Evolutionary conservation across 129 eudicot genomes (phyloP).

Genomic region (Chrysanthemum makinoi): DNA sequence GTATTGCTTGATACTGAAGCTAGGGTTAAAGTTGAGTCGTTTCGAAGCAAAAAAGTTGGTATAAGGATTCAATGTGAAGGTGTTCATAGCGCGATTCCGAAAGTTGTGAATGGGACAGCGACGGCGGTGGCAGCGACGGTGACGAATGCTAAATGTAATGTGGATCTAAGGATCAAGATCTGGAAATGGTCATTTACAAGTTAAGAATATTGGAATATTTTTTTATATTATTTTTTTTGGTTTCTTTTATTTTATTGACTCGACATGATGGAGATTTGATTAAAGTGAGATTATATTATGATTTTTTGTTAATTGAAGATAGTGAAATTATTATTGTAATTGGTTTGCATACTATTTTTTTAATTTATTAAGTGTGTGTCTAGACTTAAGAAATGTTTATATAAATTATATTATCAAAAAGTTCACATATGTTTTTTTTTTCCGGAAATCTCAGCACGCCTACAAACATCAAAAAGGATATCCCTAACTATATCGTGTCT

Average conservation of each 20-base stretch:
- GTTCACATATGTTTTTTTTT: too few relatives aligned
- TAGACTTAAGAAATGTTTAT: slow-evolving; percentile 23
- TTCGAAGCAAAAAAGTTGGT: slow-evolving; percentile 59
- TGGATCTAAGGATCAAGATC: slow-evolving; percentile 90
- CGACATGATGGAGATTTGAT: slow-evolving; percentile 13
- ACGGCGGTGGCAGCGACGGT: slow-evolving; percentile 47
- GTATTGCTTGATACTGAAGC: slow-evolving; percentile 60
- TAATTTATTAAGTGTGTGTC: slow-evolving; percentile 11
- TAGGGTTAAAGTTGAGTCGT: slow-evolving; percentile 56
- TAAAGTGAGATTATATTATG: slow-evolving; percentile 10
- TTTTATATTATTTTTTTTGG: not conserved
- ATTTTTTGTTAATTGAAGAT: slow-evolving; percentile 19
- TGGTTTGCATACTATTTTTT: slow-evolving; percentile 16
- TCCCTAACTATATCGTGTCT: too few relatives aligned
- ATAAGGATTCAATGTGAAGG: slow-evolving; percentile 70
- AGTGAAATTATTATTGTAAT: slow-evolving; percentile 19
- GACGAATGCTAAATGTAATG: slow-evolving; percentile 66
- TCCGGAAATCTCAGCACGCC: too few relatives aligned
- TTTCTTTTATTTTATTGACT: not conserved
- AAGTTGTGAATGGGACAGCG: slow-evolving; percentile 23
- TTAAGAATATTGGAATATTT: slow-evolving; percentile 11
- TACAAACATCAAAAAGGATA: too few relatives aligned
- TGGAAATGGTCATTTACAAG: slow-evolving; percentile 75
- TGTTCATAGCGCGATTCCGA: slow-evolving; percentile 57
- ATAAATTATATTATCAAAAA: not conserved